Evolutionary conservation across 2,329 filamentous ascomycete genomes (phyloP), one percentile per base, ranked within the genome.

Genomic region (Torrubiellomyces zombiae): DNA sequence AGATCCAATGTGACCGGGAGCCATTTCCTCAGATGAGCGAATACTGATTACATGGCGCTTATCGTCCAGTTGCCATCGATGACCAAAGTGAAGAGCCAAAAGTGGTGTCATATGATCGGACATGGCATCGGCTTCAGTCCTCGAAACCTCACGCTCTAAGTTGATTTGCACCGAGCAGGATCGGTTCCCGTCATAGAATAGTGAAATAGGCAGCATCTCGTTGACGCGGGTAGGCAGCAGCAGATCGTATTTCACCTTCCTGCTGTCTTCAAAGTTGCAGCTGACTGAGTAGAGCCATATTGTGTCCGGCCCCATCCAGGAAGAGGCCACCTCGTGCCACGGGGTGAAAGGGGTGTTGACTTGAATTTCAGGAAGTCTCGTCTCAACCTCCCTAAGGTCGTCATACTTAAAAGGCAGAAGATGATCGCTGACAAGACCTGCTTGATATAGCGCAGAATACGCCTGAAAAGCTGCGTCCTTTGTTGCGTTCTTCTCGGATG

Each of bases 391-490:
- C 3, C 48, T 38, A 7, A 49, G 35, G n/a, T 56, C 53, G 3
- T 56, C 45, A 7, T 54, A 47, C 27, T 47, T 48, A 9, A 62
- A 51, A 7, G 86, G 86, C 20, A 93, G 56, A 0, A 94, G 50
- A 37, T 92, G 62, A 9, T 91, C 67, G 32, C 80, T 83, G 2
- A 95, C 49, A 5, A 94, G 54, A 0, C 76, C 75, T 14, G 66
- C 74, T 6, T 65, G 38, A 41, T 86, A 72, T 0, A 95, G 56
- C 5, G 58, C 58, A 13, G 67, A 50, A 40, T 85, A 93, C 1
- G 83, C 79, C 39, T 80, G 67, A 32, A 92, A 89, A 0, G 81
- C 77, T 1, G 76, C 81, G 46, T 94, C 86, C 40, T 77, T 81
- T 36, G 60, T 71, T 0, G 83, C 82, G 36, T 69, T 71, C 29